Evolutionary conservation across 2,329 filamentous ascomycete species (phyloP).

Genomic region (Fusarium sambucinum): DNA sequence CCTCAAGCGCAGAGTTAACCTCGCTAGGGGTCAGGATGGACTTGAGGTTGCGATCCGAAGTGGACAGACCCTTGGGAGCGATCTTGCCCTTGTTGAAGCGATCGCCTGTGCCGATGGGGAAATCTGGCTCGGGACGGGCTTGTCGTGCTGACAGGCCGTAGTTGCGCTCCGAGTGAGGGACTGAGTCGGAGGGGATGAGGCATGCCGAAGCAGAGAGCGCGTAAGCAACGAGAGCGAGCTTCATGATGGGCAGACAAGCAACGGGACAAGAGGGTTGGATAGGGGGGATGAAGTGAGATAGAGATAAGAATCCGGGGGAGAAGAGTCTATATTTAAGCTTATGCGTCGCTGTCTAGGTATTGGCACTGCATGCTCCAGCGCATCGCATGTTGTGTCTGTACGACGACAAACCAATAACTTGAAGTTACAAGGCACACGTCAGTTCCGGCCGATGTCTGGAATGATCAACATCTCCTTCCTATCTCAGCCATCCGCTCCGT

Average conservation of each 20-base stretch:
- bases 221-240: slow-evolving; percentile 42
- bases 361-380: slow-evolving; percentile 2
- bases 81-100: slow-evolving; percentile 57
- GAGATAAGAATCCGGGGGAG: background rate
- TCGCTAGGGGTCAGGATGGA: slow-evolving; percentile 61
- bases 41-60: slow-evolving; percentile 53
- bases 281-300: background rate
- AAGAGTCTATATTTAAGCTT: slow-evolving; percentile 32
- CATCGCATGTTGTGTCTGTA: background rate
- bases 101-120: slow-evolving; percentile 58
- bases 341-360: background rate
- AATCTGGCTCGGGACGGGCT: slow-evolving; percentile 44
- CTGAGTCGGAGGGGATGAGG: slow-evolving; percentile 55
- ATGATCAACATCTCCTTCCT: slow-evolving; percentile 35
- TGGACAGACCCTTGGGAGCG: slow-evolving; percentile 50
- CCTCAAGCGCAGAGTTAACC: slow-evolving; percentile 58
- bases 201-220: slow-evolving; percentile 50
- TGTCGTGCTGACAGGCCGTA: slow-evolving; percentile 22
- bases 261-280: background rate
- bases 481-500: slow-evolving; percentile 27
- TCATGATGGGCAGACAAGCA: slow-evolving; percentile 45
- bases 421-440: background rate
- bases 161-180: slow-evolving; percentile 30
- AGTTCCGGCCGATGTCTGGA: background rate
- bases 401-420: background rate